Percentiles rank a stretch among this genome's conserved stretches.
Conservation (phyloP, 2,329 filamentous ascomycete species). For the Blumeriella jaapii region DNA sequence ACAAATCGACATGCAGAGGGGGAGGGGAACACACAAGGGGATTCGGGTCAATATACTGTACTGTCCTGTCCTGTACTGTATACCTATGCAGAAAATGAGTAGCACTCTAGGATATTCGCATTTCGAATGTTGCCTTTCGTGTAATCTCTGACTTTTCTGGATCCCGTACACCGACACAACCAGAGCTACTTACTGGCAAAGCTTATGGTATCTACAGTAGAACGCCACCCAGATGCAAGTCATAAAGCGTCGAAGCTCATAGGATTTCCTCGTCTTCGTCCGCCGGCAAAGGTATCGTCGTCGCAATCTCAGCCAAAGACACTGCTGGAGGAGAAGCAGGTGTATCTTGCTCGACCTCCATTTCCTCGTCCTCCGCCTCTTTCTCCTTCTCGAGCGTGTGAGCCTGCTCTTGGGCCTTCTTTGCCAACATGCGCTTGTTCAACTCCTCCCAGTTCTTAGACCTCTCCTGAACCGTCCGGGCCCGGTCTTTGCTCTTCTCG, state of each 20-base stretch:
- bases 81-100: too few species aligned
- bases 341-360: constrained; percentile 8
- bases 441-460: constrained; percentile 47
- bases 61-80: too few species aligned
- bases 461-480: constrained; percentile 36
- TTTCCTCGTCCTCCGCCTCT: constrained; percentile 9
- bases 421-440: constrained; percentile 33
- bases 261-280: constrained; percentile 22
- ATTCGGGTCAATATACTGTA: too few species aligned
- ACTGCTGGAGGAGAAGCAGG: constrained; percentile 4
- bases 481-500: constrained; percentile 40
- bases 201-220: constrained; percentile 17
- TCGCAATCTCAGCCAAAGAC: too few species aligned
- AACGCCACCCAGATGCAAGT: constrained; percentile 16
- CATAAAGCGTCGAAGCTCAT: constrained; percentile 8
- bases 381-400: constrained; percentile 19
- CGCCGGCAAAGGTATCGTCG: constrained; percentile 2
- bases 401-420: constrained; percentile 20
- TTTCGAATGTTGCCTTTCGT: too few species aligned
- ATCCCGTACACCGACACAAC: too few species aligned
- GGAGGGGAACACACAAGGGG: too few species aligned
- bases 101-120: too few species aligned
- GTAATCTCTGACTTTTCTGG: not conserved
- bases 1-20: too few species aligned
- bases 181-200: too few species aligned